These are phyloP conservation scores for Tetrapisispora iriomotensis DNA, from an alignment of 805 yeast species.

Conservation along the genomic window DNA sequence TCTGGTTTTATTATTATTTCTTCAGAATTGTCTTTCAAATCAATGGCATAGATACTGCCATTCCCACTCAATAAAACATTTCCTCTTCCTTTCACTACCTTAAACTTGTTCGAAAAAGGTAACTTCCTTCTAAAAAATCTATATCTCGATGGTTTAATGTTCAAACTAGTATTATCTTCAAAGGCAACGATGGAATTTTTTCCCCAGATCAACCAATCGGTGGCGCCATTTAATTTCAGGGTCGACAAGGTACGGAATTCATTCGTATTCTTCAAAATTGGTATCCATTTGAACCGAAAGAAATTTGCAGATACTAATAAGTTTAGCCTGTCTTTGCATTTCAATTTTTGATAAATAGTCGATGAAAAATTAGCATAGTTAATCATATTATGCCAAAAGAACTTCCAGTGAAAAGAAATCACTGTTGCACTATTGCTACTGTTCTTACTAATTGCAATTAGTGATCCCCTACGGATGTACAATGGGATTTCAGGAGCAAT, in stretches of 20 bases:
- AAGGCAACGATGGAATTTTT: conserved; percentile 21
- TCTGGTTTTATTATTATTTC: conserved; percentile 23
- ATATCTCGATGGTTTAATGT: conserved; percentile 4
- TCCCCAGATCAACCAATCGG: conserved; percentile 27
- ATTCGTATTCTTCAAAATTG: background rate
- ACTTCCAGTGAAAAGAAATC: conserved; percentile 17
- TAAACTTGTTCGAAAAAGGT: conserved; percentile 14
- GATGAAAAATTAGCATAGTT: conserved; percentile 14
- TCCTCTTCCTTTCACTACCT: conserved; percentile 25
- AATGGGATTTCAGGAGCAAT: conserved; percentile 16
- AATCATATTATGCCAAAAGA: conserved; percentile 14
- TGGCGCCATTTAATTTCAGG: conserved; percentile 15
- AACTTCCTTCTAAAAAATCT: no score
- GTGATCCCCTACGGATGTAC: conserved; percentile 21
- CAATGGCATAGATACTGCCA: conserved; percentile 23
- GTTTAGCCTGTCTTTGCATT: conserved; percentile 12
- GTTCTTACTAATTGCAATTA: conserved; percentile 19
- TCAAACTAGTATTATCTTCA: conserved; percentile 23
- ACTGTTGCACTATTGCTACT: conserved; percentile 2
- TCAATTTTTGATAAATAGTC: conserved; percentile 14
- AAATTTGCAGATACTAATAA: conserved; percentile 22
- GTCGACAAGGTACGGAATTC: conserved; percentile 6
- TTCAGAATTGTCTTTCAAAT: conserved; percentile 17
- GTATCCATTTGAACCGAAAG: background rate
- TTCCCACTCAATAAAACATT: conserved; percentile 22